Evolutionary conservation across 441 rosid genomes (phyloP).

Genomic region (Arabidopsis lyrata): DNA sequence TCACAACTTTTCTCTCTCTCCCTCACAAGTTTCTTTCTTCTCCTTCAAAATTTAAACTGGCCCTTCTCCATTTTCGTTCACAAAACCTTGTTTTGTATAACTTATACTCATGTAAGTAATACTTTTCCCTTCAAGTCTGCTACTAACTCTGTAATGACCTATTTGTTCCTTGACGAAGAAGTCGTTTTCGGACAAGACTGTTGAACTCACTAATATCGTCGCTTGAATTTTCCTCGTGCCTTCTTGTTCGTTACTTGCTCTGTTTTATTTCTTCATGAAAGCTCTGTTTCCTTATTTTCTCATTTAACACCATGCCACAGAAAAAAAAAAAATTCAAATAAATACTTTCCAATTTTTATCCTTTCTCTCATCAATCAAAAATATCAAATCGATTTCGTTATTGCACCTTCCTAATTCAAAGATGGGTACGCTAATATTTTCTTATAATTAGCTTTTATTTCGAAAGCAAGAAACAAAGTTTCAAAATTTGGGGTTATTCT

Average conservation of each 20-base stretch:
- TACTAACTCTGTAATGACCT: conserved; percentile 3
- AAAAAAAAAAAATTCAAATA: not conserved
- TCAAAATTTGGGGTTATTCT: not conserved
- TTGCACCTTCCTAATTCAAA: conserved; percentile 15
- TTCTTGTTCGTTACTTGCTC: conserved; percentile 31
- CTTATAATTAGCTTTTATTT: not conserved
- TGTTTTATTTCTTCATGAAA: conserved; percentile 26
- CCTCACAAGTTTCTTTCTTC: conserved; percentile 29
- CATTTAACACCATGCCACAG: conserved; percentile 32
- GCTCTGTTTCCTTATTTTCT: conserved; percentile 38
- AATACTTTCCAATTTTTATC: not conserved
- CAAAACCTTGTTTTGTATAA: conserved; percentile 41
- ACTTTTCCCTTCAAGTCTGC: not conserved
- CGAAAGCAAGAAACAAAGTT: not conserved
- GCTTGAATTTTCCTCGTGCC: conserved; percentile 29
- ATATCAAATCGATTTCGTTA: not conserved
- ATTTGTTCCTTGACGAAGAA: conserved; percentile 14
- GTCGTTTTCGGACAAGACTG: conserved; percentile 41
- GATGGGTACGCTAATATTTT: conserved; percentile 13
- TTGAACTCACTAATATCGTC: conserved; percentile 35
- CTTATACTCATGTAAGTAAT: conserved; percentile 46
- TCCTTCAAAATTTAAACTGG: conserved; percentile 36
- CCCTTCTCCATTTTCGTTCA: conserved; percentile 43
- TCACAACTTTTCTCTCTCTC: conserved; percentile 25
- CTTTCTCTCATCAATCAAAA: not conserved